phyloP scores from a whole-genome alignment of 2,329 filamentous ascomycete species.

The Calonectria naviculata region DNA sequence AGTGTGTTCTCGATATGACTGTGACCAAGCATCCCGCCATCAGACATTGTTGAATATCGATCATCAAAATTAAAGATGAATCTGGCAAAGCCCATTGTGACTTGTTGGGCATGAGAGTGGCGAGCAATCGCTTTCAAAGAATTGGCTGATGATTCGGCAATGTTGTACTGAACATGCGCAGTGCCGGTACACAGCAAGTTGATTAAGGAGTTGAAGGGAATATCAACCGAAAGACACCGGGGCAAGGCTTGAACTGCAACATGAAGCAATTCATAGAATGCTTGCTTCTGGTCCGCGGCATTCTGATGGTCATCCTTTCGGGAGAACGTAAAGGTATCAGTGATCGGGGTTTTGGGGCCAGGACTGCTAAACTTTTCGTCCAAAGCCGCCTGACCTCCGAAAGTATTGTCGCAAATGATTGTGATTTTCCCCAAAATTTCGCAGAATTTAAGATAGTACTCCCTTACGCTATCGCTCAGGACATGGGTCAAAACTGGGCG shows the following conservation, averaged over 20 bases:
- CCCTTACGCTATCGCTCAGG: constrained; percentile 81
- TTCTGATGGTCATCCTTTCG: constrained; percentile 82
- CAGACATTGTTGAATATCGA: constrained; percentile 96
- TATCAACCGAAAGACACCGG: constrained; percentile 90
- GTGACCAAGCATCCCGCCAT: constrained; percentile 94
- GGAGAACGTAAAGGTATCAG: constrained; percentile 92
- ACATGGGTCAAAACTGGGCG: constrained; percentile 69
- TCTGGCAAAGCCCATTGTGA: constrained; percentile 94
- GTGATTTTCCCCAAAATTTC: constrained; percentile 96
- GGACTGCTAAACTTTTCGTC: constrained; percentile 94
- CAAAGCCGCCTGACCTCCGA: constrained; percentile 93
- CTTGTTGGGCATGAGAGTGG: constrained; percentile 92
- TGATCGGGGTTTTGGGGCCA: constrained; percentile 92
- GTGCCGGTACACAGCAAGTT: constrained; percentile 97
- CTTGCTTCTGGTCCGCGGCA: constrained; percentile 85
- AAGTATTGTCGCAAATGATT: constrained; percentile 95
- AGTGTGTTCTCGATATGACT: constrained; percentile 96
- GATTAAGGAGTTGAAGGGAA: constrained; percentile 92
- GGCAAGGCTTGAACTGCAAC: constrained; percentile 96
- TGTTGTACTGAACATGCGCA: constrained; percentile 92
- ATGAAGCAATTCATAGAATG: constrained; percentile 94
- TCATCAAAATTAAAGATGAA: constrained; percentile 99
- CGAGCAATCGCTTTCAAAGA: constrained; percentile 95
- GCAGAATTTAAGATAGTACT: constrained; percentile 92
- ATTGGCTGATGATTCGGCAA: constrained; percentile 90